phyloP scores from a whole-genome alignment of 1,284 basidiomycete species.

The Cystobasidium sp. region DNA sequence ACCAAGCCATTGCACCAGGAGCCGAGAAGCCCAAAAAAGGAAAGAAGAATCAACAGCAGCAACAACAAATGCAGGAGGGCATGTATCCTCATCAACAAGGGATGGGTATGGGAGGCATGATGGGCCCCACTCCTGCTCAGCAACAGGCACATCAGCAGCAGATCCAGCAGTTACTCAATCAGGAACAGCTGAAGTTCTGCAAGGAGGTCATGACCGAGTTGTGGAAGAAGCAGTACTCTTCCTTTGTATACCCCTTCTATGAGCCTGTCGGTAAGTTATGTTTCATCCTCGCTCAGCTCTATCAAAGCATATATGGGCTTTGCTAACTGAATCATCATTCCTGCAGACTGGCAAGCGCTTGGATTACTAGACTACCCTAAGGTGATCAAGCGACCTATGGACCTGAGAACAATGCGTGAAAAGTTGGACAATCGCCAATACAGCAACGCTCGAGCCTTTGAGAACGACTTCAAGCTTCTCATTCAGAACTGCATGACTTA shows the following conservation, averaged over 20 bases:
- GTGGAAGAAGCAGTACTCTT: slow-evolving; percentile 75
- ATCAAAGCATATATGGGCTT: too few species aligned
- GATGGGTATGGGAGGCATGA: slow-evolving; percentile 12
- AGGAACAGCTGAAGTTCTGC: slow-evolving; percentile 84
- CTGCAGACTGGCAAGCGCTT: slow-evolving; percentile 72
- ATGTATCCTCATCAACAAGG: slow-evolving; percentile 24
- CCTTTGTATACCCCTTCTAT: slow-evolving; percentile 82
- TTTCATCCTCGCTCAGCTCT: not conserved
- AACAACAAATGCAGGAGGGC: not conserved
- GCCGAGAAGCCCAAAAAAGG: slow-evolving; percentile 25
- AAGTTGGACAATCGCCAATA: slow-evolving; percentile 81
- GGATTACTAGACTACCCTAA: slow-evolving; percentile 84
- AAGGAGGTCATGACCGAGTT: slow-evolving; percentile 76
- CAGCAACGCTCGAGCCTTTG: slow-evolving; percentile 74
- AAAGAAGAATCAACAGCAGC: slow-evolving; percentile 25
- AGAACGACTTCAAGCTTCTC: slow-evolving; percentile 90
- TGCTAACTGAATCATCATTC: not conserved
- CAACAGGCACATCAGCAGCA: slow-evolving; percentile 32
- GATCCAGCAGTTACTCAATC: slow-evolving; percentile 26
- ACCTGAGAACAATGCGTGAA: slow-evolving; percentile 81
- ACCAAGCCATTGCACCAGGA: not conserved
- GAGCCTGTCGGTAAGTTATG: slow-evolving; percentile 79
- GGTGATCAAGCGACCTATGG: slow-evolving; percentile 93
- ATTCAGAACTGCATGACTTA: slow-evolving; percentile 90
- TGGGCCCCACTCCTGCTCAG: slow-evolving; percentile 9